Conservation (phyloP, 2,329 filamentous ascomycete species). For the Ophiosphaerella herpotricha region DNA sequence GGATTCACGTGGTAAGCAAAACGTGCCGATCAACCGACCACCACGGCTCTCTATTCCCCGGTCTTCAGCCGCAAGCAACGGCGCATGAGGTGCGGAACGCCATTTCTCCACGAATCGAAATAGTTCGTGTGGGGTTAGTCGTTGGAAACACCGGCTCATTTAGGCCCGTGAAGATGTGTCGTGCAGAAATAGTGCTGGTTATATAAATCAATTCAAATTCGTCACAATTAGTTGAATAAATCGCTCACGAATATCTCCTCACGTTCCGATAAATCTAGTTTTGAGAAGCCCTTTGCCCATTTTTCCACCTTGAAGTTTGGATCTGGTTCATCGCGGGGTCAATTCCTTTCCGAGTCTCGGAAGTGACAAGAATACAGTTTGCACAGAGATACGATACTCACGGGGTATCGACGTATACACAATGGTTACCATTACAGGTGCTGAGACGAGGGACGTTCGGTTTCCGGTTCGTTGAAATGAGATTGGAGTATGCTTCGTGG, state of each 20-base stretch:
- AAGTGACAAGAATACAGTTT: neutral
- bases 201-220: neutral
- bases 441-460: constrained; percentile 55
- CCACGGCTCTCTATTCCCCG: constrained; percentile 8
- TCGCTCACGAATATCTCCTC: neutral
- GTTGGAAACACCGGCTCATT: neutral
- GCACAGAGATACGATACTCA: neutral
- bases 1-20: constrained; percentile 13
- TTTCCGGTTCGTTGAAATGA: constrained; percentile 47
- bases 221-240: neutral
- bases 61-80: constrained; percentile 16
- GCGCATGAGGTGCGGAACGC: constrained; percentile 4
- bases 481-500: neutral
- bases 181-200: neutral
- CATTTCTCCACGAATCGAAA: constrained; percentile 23
- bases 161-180: neutral
- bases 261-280: too few relatives aligned
- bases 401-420: constrained; percentile 1
- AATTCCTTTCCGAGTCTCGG: constrained; percentile 1
- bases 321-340: neutral
- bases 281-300: too few relatives aligned
- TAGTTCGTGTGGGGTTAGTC: constrained; percentile 14
- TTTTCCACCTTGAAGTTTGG: too few relatives aligned
- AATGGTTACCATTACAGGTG: constrained; percentile 55
- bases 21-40: constrained; percentile 8